phyloP scores from a whole-genome alignment of 1,284 basidiomycete genomes.

The Kwoniella shivajii region DNA sequence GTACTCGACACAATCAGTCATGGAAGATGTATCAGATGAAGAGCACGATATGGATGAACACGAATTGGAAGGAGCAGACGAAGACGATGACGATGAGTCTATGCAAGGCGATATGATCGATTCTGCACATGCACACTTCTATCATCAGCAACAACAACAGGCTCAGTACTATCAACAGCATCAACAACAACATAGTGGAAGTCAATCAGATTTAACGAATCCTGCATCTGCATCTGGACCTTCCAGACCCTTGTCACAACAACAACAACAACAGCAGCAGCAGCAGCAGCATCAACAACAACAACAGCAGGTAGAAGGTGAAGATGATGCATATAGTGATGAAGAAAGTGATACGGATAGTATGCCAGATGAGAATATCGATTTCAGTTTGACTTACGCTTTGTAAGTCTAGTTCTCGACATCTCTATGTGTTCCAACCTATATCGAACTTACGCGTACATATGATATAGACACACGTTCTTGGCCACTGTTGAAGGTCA shows the following conservation, averaged over 20 bases:
- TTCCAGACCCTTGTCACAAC: neutral
- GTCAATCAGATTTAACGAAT: neutral
- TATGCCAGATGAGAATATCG: conserved; percentile 59
- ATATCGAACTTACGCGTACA: neutral
- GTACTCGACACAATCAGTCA: conserved; percentile 30
- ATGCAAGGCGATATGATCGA: conserved; percentile 37
- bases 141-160: conserved; percentile 48
- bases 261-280: neutral
- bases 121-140: conserved; percentile 59
- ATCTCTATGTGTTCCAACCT: neutral
- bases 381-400: conserved; percentile 59
- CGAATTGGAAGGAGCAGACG: conserved; percentile 58
- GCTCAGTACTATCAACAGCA: conserved; percentile 39
- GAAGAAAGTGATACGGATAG: conserved; percentile 53
- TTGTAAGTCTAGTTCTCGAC: conserved; percentile 42
- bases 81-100: conserved; percentile 60
- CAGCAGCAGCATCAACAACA: conserved; percentile 6
- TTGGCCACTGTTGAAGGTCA: conserved; percentile 95
- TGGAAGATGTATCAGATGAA: conserved; percentile 36
- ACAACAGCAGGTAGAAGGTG: conserved; percentile 6
- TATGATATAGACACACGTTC: conserved; percentile 69
- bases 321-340: conserved; percentile 42
- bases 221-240: neutral
- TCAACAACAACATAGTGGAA: conserved; percentile 25
- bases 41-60: conserved; percentile 14